These are phyloP conservation scores for Leccinellum albellum DNA, from an alignment of 768 basidiomycete genomes.

Conservation along the genomic window DNA sequence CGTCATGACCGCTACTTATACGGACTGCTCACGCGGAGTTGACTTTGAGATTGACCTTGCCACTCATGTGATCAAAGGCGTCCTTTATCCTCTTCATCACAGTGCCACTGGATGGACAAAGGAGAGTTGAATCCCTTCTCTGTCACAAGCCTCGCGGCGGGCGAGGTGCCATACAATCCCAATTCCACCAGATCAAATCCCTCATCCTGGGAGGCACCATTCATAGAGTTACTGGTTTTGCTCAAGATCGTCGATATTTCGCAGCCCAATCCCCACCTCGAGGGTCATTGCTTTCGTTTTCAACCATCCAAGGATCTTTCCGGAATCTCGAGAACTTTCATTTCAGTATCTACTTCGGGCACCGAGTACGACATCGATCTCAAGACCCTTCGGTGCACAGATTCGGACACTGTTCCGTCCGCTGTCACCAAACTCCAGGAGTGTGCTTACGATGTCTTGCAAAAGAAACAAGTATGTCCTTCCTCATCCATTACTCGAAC, in stretches of 20 bases:
- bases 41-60: background rate
- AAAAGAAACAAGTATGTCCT: conserved; percentile 2
- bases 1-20: background rate
- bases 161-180: background rate
- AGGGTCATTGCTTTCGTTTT: conserved; percentile 9
- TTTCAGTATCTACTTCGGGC: conserved; percentile 4
- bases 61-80: conserved; percentile 2
- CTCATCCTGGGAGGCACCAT: conserved; percentile 8
- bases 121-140: background rate
- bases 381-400: background rate
- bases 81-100: conserved; percentile 3
- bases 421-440: conserved; percentile 7
- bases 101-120: conserved; percentile 13
- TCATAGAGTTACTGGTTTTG: conserved; percentile 8
- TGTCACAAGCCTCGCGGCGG: conserved; percentile 8
- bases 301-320: conserved; percentile 13
- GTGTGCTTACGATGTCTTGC: conserved; percentile 3
- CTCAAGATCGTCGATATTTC: conserved; percentile 2
- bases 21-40: conserved; percentile 3
- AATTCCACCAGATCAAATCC: background rate
- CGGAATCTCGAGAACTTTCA: conserved; percentile 7
- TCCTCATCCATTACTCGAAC: background rate
- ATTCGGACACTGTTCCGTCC: background rate
- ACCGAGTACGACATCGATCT: conserved; percentile 9
- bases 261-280: background rate